Percentiles rank a stretch among this genome's conserved stretches.
Conservation (phyloP, 495 filamentous ascomycete genomes). For the Viridothelium virens region DNA sequence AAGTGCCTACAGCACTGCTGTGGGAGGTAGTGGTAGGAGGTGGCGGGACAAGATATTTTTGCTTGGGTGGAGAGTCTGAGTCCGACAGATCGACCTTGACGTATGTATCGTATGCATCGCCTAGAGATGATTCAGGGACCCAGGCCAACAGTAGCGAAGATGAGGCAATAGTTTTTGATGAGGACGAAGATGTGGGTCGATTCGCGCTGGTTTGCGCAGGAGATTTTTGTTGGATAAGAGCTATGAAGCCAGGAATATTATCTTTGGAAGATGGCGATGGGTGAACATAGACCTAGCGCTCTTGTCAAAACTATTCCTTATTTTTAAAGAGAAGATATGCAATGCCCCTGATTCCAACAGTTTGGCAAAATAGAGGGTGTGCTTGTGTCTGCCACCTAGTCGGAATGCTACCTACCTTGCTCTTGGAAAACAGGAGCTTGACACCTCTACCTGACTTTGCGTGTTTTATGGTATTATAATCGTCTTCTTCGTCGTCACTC, state of each 20-base stretch:
- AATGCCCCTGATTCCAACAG: too few relatives aligned
- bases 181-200: constrained; percentile 40
- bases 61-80: constrained; percentile 66
- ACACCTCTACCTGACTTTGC: constrained; percentile 72
- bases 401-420: constrained; percentile 54
- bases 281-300: constrained; percentile 88
- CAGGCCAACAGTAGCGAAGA: constrained; percentile 75
- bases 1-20: constrained; percentile 63
- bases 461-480: constrained; percentile 92
- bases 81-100: constrained; percentile 91
- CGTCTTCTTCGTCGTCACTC: constrained; percentile 91
- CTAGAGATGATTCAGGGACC: constrained; percentile 85
- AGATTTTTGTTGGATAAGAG: constrained; percentile 82
- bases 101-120: constrained; percentile 78
- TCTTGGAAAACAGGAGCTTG: constrained; percentile 93
- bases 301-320: not conserved
- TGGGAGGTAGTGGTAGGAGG: constrained; percentile 70
- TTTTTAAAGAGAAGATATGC: not conserved
- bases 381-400: constrained; percentile 20
- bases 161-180: constrained; percentile 46
- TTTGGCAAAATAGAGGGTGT: not conserved
- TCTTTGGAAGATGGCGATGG: constrained; percentile 88
- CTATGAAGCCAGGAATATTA: constrained; percentile 94
- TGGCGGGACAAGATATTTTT: constrained; percentile 84
- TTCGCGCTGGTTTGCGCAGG: constrained; percentile 29